phyloP scores from a whole-genome alignment of 2,329 filamentous ascomycete species.

The Fusarium bulbicola region DNA sequence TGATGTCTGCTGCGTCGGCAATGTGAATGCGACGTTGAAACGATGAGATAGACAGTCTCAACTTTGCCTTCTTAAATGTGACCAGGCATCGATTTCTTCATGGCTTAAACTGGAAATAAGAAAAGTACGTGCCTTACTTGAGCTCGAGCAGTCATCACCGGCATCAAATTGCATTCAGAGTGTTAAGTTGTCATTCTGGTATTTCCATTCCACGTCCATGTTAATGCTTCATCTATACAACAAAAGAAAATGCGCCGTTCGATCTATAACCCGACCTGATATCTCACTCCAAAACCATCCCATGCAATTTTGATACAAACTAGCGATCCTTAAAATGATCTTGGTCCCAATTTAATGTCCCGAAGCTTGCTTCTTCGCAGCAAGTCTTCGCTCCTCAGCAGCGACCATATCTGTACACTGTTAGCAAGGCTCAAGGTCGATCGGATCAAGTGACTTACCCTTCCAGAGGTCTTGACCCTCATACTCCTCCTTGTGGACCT shows the following conservation, averaged over 20 bases:
- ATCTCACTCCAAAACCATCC: neutral
- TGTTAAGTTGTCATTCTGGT: neutral
- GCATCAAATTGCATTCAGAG: rapidly evolving
- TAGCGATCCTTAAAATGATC: neutral
- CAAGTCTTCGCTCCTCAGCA: conserved; percentile 73
- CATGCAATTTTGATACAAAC: conserved; percentile 16
- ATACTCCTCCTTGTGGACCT: conserved; percentile 86
- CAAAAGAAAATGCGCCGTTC: neutral
- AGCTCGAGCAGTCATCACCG: neutral
- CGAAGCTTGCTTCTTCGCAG: conserved; percentile 48
- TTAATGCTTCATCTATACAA: neutral
- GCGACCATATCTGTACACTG: conserved; percentile 77
- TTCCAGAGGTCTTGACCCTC: conserved; percentile 93
- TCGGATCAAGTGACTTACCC: conserved; percentile 58
- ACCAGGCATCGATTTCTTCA: neutral
- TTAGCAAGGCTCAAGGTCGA: neutral
- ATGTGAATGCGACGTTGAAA: no score
- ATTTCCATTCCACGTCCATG: neutral
- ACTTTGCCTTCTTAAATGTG: neutral
- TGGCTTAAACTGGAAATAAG: no score
- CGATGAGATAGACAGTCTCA: neutral
- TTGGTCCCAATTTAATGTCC: neutral
- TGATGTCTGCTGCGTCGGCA: neutral
- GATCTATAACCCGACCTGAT: neutral
- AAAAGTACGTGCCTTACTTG: no score